Base-by-base conservation (phyloP, 2,329 filamentous ascomycete species). In the Cladosporium phlei region DNA sequence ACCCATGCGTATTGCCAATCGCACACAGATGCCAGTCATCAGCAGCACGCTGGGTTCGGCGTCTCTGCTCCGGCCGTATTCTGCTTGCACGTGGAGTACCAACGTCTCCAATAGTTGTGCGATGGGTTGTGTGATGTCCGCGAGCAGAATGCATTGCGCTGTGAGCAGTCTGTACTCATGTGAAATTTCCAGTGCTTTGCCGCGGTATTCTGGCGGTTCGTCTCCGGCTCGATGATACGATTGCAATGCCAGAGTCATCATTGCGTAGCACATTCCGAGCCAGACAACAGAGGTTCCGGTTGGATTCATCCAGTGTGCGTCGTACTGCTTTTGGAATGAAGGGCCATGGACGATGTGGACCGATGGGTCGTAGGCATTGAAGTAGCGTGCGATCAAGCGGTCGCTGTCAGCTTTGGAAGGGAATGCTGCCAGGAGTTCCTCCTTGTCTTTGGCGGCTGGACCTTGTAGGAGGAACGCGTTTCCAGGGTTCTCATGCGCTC, bases 321-420 rank as follows among this genome's bases (percentile, higher is more conserved):
- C 78, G 56, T 83, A 84, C 64, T 82, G 68, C 58, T 84, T 79
- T 59, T 91, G 82, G 59, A 96, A 96, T 0, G 88, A 90, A 9
- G 89, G 90, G 0, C 83, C 83, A 49, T 75, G 71, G 46, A 76
- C 70, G 47, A 75, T 74, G 47, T 74, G 76, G 40, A 79, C 76
- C 21, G 77, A 75, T 11, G 79, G 80, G 55, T 83, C 80, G 55
- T 80, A 81, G 21, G 86, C 91, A 63, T 91, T 91, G 72, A 97
- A 96, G 63, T 94, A 98, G 50, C 91, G 82, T 52, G 84, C 83
- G 51, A 95, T 85, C 14, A 97, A 74, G 19, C 88, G 83, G 59
- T 95, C 81, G n/a, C 93, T 85, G 19, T 82, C 85, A 28, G 86
- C 82, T 61, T 89, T 91, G 0, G 84, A 76, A 2, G 93, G 93